Evolutionary conservation across 2,329 filamentous ascomycete species (phyloP), one percentile per base, ranked within the genome.

Genomic region (Hymenoscyphus fructigenus): DNA sequence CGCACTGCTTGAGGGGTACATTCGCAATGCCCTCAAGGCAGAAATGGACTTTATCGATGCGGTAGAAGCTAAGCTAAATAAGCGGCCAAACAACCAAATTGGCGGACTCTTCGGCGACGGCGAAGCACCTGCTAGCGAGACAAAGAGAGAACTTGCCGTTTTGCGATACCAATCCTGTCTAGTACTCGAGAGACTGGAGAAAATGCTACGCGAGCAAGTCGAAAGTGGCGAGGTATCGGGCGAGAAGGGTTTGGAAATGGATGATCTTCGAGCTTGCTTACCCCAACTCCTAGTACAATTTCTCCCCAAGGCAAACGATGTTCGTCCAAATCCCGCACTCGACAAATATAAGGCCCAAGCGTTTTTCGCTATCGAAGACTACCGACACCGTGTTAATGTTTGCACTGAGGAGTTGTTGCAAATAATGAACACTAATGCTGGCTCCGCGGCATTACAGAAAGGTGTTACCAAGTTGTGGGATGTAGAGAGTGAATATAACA

Each of bases 31-130:
- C 1, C 32, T 47, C n/a, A 44, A 32, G 26, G 32, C 9, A 9
- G 60, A 62, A 32, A 38, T 57, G 34, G 20, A 44, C 5, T 47
- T 20, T n/a, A 9, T 62, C 36, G 59, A 61, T 15, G 32, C 23
- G 2, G 20, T 50, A 14, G 26, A 47, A 29, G 15, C 20, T 2
- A 56, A 36, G 3, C 15, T 20, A 36, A 36, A 36, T 1, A 14
- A 56, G 2, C 55, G 32, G 14, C 26, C 34, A 7, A 61, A 7
- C 32, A 28, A 36, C 20, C 59, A 61, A 41, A 38, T 41, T 7
- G 59, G 44, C 28, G 59, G 47, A 7, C 38, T 44, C 12, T 26
- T n/a, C 14, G 29, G 28, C 5, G 9, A 23, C 20, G 29, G 47
- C 15, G 29, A 20, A 17, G 23, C 10, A 5, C 17, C n/a, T 20